phyloP scores from a whole-genome alignment of 2,329 filamentous ascomycete genomes.

The Ilyonectria robusta region DNA sequence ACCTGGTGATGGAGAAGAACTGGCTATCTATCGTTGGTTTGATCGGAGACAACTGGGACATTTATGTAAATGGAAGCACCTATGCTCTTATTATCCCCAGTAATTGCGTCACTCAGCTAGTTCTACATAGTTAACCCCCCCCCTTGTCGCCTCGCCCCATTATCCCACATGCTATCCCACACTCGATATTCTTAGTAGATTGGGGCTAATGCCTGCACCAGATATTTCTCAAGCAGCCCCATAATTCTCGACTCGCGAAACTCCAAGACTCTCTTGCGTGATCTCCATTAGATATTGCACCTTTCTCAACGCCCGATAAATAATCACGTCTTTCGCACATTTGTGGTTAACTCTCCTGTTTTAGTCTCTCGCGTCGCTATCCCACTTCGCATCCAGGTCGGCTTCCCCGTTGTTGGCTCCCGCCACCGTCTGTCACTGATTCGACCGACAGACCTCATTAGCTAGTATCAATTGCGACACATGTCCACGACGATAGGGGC shows the following conservation, averaged over 20 bases:
- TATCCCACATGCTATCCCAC: slow-evolving; percentile 11
- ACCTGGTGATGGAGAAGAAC: neutral
- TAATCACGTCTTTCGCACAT: neutral
- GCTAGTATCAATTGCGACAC: neutral
- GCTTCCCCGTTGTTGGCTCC: neutral
- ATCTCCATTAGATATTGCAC: slow-evolving; percentile 15
- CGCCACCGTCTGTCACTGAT: neutral
- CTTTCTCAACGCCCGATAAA: slow-evolving; percentile 3
- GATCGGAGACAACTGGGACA: neutral
- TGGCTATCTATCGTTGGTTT: neutral
- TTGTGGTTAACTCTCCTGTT: neutral
- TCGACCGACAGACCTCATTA: too few relatives aligned
- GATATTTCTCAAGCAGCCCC: neutral
- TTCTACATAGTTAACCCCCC: neutral
- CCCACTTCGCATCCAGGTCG: neutral
- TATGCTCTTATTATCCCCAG: slow-evolving; percentile 38
- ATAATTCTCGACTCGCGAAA: neutral
- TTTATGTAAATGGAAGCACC: slow-evolving; percentile 1
- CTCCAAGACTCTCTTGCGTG: slow-evolving; percentile 8
- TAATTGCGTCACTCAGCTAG: slow-evolving; percentile 38
- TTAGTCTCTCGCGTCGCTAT: neutral
- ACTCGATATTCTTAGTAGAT: neutral
- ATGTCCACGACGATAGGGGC: neutral
- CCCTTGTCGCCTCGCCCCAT: slow-evolving; percentile 17
- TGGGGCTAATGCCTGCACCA: slow-evolving; percentile 1